Percentiles rank a stretch among this genome's conserved stretches.
Evolutionary conservation across 2,329 filamentous ascomycete genomes (phyloP).

Genomic region (Beauveria medogensis): DNA sequence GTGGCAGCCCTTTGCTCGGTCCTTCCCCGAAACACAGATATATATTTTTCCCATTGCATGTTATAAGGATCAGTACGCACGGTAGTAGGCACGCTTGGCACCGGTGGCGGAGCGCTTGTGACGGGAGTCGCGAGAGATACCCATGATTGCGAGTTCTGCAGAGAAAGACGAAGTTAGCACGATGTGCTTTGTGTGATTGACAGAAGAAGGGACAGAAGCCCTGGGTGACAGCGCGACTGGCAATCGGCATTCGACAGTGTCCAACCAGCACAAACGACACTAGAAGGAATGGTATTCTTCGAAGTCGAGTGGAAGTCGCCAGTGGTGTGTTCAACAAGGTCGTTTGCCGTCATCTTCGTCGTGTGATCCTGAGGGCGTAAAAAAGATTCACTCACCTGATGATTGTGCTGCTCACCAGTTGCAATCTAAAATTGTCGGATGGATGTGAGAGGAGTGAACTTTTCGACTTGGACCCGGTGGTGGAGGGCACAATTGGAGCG

Average conservation of each 20-base stretch:
- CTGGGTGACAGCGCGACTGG: background rate
- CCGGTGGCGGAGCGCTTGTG: conserved; percentile 99
- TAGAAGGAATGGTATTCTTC: background rate
- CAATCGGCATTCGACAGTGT: background rate
- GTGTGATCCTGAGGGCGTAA: conserved; percentile 1
- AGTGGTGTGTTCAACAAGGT: conserved; percentile 18
- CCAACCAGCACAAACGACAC: background rate
- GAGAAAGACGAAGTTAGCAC: conserved; percentile 20
- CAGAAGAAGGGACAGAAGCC: background rate
- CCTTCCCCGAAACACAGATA: background rate
- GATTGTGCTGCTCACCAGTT: conserved; percentile 38
- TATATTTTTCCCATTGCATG: conserved; percentile 13
- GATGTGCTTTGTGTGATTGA: background rate
- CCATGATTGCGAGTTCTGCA: conserved; percentile 75
- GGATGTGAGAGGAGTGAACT: conserved; percentile 29
- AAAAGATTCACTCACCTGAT: conserved; percentile 36
- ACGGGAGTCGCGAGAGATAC: conserved; percentile 99
- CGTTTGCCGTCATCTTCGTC: conserved; percentile 11
- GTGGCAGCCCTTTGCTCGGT: background rate
- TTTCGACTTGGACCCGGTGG: conserved; percentile 23
- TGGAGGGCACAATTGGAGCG: conserved; percentile 26
- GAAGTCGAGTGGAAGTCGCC: background rate
- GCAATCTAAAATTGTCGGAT: conserved; percentile 37
- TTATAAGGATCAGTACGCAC: conserved; percentile 44
- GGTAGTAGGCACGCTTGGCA: conserved; percentile 93